Conservation (phyloP, 2,329 filamentous ascomycete genomes). For the Fusarium siculi region DNA sequence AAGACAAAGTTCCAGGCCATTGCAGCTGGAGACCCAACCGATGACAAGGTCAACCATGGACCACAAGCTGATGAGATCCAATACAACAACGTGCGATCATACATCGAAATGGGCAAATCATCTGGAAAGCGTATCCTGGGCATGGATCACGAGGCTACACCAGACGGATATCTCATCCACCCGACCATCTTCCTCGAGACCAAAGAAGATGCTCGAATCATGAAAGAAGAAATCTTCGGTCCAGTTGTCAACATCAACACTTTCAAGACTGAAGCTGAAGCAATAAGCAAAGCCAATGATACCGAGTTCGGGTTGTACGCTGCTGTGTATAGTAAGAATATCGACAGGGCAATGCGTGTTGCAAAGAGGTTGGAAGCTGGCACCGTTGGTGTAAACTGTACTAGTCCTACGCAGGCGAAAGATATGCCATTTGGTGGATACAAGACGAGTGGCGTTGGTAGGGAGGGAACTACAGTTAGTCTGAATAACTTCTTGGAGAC, state of each 20-base stretch:
- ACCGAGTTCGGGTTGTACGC: slow-evolving; percentile 65
- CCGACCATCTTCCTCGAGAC: slow-evolving; percentile 31
- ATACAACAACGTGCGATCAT: slow-evolving; percentile 5
- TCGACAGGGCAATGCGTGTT: slow-evolving; percentile 56
- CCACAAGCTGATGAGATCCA: slow-evolving; percentile 18
- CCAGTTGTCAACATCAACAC: slow-evolving; percentile 69
- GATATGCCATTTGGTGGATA: slow-evolving; percentile 28
- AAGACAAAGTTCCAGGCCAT: slow-evolving; percentile 5
- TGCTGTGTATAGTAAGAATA: slow-evolving; percentile 65
- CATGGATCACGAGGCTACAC: background rate
- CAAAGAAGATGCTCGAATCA: slow-evolving; percentile 53
- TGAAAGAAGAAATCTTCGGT: slow-evolving; percentile 72
- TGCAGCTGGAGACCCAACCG: background rate
- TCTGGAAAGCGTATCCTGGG: background rate
- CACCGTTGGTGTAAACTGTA: slow-evolving; percentile 67
- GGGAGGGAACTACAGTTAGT: slow-evolving; percentile 11
- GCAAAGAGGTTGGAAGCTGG: slow-evolving; percentile 67
- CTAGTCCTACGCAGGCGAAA: slow-evolving; percentile 30
- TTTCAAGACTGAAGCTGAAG: slow-evolving; percentile 49
- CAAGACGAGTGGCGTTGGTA: slow-evolving; percentile 2
- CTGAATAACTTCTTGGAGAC: slow-evolving; percentile 28
- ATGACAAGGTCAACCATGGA: slow-evolving; percentile 1
- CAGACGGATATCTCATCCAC: slow-evolving; percentile 1
- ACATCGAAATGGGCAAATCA: slow-evolving; percentile 15
- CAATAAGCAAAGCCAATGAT: slow-evolving; percentile 49